Conservation (phyloP, 2,329 filamentous ascomycete species). For the Fonsecaea nubica region DNA sequence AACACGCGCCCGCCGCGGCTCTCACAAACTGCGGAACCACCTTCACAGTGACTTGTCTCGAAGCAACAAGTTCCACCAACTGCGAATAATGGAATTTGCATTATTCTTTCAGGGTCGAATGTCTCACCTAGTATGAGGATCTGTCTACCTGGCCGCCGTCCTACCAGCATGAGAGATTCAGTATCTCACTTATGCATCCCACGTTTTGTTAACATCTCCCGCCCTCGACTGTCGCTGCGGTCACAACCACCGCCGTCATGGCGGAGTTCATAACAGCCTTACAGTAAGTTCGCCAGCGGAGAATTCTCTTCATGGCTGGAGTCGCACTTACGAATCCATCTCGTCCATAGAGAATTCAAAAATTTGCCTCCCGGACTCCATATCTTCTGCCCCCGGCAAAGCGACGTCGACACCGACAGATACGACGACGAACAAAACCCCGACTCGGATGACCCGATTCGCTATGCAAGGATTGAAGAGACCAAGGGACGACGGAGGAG, state of each 20-base stretch:
- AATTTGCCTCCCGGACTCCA: conserved; percentile 59
- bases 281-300: conserved; percentile 44
- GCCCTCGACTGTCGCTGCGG: not conserved
- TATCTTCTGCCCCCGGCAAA: conserved; percentile 70
- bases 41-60: not conserved
- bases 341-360: conserved; percentile 46
- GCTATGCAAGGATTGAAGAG: conserved; percentile 58
- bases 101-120: not conserved
- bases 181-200: conserved; percentile 10
- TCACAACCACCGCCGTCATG: conserved; percentile 34
- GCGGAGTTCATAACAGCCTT: conserved; percentile 52
- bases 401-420: conserved; percentile 67
- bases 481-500: conserved; percentile 64
- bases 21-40: not conserved
- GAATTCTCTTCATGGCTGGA: not conserved
- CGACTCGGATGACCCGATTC: conserved; percentile 53
- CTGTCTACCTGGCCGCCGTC: not conserved
- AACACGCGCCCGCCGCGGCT: conserved; percentile 13
- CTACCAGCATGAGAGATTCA: conserved; percentile 27
- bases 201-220: not conserved
- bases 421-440: conserved; percentile 62
- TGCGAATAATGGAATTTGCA: conserved; percentile 5
- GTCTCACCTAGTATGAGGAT: not conserved
- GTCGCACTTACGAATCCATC: not conserved
- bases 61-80: not conserved